Evolutionary conservation across 192 early-diverging fungal genomes (phyloP), one percentile per base, ranked within the genome.

Genomic region (Cetraspora pellucida): DNA sequence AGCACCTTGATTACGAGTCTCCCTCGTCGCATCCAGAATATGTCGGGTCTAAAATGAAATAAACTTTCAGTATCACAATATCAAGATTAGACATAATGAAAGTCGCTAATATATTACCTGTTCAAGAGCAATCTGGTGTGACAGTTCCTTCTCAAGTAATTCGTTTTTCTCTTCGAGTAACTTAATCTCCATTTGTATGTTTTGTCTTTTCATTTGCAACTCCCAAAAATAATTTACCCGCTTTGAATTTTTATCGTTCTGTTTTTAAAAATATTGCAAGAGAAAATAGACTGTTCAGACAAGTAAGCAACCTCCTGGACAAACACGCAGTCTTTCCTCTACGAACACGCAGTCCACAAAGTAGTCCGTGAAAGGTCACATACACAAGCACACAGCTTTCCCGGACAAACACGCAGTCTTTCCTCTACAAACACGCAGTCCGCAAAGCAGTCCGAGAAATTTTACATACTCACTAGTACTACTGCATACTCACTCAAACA

Each of bases 181-280:
- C 14, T 68, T 68, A 6, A 49, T 47, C 46, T 68, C 66, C 50
- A 37, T 55, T 19, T 2, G 10, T 55, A 74, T 60, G 25, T 72
- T 72, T 72, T 37, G 52, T n/a, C 52, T 72, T 44, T 72, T 28
- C 25, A 27, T 19, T 74, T 61, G 58, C 7, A 74, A 50, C 54
- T 27, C 58, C 44, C 72, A 58, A 25, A 74, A 74, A 74, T 28
- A 30, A 61, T 60, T 74, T 74, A 74, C 45, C 44, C 43, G 27
- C 23, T 63, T 49, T 28, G 23, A 61, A 7, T 74, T 74, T 25
- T 63, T 74, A 74, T 74, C 43, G 60, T 74, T 61, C 72, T 74
- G 54, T 74, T 61, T 50, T 74, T 57, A 10, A 63, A 28, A 28
- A 47, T 55, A 61, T 43, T 17, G 30, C 11, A 74, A 43, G 3